These are phyloP conservation scores for Aspergillus tamarii DNA, from an alignment of 2,329 filamentous ascomycete species.

Conservation along the genomic window DNA sequence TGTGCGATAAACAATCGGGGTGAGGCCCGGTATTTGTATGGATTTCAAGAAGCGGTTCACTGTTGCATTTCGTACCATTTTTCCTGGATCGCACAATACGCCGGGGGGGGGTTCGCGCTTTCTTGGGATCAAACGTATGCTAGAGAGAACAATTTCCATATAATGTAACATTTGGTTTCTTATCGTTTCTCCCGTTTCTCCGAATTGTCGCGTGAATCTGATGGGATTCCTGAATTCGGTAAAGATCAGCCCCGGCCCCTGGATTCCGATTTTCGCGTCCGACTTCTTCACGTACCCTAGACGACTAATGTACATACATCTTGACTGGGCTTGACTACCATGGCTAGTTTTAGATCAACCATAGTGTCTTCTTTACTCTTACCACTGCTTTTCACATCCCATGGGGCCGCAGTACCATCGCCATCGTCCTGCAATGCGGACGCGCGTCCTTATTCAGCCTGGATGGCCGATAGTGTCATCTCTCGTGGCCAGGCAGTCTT, in stretches of 20 bases:
- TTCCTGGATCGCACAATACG: no score
- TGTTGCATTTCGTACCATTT: no score
- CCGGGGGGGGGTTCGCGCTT: no score
- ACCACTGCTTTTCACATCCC: neutral
- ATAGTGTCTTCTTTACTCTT: neutral
- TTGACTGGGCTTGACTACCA: neutral
- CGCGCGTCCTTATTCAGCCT: conserved; percentile 25
- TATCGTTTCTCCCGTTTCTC: no score
- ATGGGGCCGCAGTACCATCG: neutral
- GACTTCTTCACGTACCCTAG: neutral
- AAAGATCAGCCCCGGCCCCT: neutral
- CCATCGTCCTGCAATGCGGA: conserved; percentile 1
- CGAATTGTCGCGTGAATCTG: neutral
- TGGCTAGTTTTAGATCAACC: neutral
- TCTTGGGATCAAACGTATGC: no score
- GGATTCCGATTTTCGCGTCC: neutral
- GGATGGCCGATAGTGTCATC: conserved; percentile 34
- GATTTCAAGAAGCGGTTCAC: no score
- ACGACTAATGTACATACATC: neutral
- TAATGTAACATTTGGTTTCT: neutral
- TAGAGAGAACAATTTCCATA: neutral
- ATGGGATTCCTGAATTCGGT: neutral
- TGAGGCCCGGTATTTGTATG: no score
- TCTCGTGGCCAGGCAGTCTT: conserved; percentile 26
- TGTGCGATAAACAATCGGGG: no score